These are phyloP conservation scores for Saccharum spontaneum DNA, from an alignment of 176 grass and related monocot genomes.

Conservation along the genomic window DNA sequence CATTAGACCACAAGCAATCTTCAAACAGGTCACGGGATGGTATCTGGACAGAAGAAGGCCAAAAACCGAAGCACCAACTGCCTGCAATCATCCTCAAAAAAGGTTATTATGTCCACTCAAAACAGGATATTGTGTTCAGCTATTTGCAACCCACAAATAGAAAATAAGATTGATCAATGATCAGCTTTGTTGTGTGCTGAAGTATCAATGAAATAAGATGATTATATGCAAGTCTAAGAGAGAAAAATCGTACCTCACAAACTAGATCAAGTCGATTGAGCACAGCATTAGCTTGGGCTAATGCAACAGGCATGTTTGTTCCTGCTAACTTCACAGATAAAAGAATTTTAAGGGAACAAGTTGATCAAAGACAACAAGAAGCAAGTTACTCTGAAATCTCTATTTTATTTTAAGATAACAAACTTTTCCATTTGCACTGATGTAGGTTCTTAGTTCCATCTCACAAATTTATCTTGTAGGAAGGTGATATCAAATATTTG, in stretches of 20 bases:
- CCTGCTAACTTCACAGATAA: conserved; percentile 86
- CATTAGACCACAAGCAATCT: conserved; percentile 77
- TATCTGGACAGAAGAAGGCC: conserved; percentile 88
- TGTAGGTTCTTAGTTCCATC: neutral
- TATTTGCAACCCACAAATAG: conserved; percentile 20
- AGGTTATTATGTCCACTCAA: conserved; percentile 30
- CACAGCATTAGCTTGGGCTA: conserved; percentile 92
- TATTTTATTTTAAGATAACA: neutral
- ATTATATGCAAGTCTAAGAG: neutral
- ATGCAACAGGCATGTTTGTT: conserved; percentile 80
- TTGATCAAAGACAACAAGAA: conserved; percentile 16
- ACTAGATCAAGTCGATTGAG: conserved; percentile 93
- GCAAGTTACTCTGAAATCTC: conserved; percentile 22
- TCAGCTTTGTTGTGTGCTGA: neutral
- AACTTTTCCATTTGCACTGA: neutral
- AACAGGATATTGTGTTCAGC: conserved; percentile 22
- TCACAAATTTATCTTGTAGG: neutral
- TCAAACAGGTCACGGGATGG: conserved; percentile 80
- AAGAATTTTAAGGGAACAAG: conserved; percentile 28
- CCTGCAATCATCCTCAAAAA: conserved; percentile 52
- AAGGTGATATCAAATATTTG: neutral
- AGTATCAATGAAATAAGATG: conserved; percentile 3
- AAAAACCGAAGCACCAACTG: conserved; percentile 84
- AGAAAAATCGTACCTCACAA: conserved; percentile 61
- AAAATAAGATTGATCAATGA: neutral